Evolutionary conservation across 768 basidiomycete genomes (phyloP).

Genomic region (Paxillus involutus): DNA sequence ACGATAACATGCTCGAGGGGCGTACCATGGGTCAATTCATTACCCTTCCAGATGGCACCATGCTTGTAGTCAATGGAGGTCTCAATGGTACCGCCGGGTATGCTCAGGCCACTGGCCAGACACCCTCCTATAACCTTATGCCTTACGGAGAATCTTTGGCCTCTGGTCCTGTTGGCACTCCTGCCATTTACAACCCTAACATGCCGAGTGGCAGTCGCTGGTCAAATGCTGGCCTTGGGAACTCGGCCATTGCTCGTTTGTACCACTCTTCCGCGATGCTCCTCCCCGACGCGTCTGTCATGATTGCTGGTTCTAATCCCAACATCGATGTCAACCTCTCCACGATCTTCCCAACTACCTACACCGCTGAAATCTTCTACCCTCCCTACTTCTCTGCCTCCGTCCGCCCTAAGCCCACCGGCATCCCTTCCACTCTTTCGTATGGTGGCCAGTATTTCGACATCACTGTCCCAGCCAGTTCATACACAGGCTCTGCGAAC

Average conservation of each 20-base stretch:
- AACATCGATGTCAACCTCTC: conserved; percentile 79
- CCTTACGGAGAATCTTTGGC: conserved; percentile 75
- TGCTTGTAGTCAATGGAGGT: conserved; percentile 82
- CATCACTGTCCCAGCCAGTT: conserved; percentile 62
- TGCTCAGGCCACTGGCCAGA: conserved; percentile 51
- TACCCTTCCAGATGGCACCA: conserved; percentile 71
- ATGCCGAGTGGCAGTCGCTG: conserved; percentile 70
- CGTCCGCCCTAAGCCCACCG: conserved; percentile 66
- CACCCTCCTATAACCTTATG: conserved; percentile 49
- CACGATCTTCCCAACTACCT: conserved; percentile 73
- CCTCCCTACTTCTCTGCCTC: conserved; percentile 80
- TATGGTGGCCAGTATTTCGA: conserved; percentile 89
- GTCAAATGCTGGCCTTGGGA: conserved; percentile 65
- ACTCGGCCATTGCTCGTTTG: conserved; percentile 73
- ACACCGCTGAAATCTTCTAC: conserved; percentile 86
- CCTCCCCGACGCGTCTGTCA: conserved; percentile 81
- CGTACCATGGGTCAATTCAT: conserved; percentile 95
- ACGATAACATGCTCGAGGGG: conserved; percentile 73
- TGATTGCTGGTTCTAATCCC: conserved; percentile 93
- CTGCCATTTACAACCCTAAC: conserved; percentile 81
- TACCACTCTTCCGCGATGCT: conserved; percentile 93
- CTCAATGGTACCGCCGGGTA: conserved; percentile 90
- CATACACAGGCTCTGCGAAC: conserved; percentile 66
- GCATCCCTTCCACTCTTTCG: conserved; percentile 69
- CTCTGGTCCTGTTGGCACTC: conserved; percentile 72